Conservation (phyloP, 2,329 filamentous ascomycete species). For the Colletotrichum simmondsii region DNA sequence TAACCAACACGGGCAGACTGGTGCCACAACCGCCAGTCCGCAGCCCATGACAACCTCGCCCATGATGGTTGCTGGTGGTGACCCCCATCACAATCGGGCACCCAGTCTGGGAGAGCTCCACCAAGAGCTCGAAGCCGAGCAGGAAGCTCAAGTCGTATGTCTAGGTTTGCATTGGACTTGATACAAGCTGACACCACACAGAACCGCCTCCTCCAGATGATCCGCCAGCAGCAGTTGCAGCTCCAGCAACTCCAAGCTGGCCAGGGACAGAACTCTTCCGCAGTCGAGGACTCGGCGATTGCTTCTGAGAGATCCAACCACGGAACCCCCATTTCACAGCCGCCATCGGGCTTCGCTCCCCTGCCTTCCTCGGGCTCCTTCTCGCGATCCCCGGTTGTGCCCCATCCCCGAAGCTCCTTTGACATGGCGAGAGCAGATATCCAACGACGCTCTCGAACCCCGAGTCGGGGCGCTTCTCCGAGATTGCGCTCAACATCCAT, state of each 20-base stretch:
- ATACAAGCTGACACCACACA: constrained; percentile 43
- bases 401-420: constrained; percentile 66
- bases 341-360: constrained; percentile 41
- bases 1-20: constrained; percentile 46
- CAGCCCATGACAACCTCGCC: constrained; percentile 61
- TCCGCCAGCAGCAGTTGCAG: constrained; percentile 79
- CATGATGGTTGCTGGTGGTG: constrained; percentile 47
- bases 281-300: constrained; percentile 62
- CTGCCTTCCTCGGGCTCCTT: constrained; percentile 54
- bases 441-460: constrained; percentile 67
- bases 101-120: constrained; percentile 82
- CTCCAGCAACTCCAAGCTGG: constrained; percentile 68
- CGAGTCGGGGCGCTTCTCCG: constrained; percentile 68
- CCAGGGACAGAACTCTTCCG: constrained; percentile 47
- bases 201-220: constrained; percentile 83
- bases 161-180: neutral
- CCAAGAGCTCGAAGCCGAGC: constrained; percentile 82
- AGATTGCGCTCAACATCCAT: constrained; percentile 68
- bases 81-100: constrained; percentile 72
- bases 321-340: constrained; percentile 49
- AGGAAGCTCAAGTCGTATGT: constrained; percentile 80
- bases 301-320: constrained; percentile 56
- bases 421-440: constrained; percentile 67
- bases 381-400: constrained; percentile 62
- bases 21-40: constrained; percentile 49